Evolutionary conservation across 371 early-diverging fungal genomes (phyloP).

Genomic region (Entomophthora muscae): DNA sequence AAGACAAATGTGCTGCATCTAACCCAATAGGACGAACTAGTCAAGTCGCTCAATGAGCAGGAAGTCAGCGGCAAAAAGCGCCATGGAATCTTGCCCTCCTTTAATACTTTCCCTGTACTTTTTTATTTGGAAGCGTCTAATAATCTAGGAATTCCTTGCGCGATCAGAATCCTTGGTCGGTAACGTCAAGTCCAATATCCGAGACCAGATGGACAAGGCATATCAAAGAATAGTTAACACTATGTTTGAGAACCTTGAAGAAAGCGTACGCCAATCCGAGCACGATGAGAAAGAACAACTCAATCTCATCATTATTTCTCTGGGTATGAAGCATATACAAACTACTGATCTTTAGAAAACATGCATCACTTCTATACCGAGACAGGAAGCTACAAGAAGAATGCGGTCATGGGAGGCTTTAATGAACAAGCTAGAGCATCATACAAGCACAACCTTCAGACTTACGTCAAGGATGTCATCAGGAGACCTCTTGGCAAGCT

Average conservation of each 20-base stretch:
- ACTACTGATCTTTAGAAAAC: conserved; percentile 39
- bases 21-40: conserved; percentile 52
- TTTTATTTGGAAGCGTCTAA: neutral
- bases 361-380: conserved; percentile 79
- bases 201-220: conserved; percentile 50
- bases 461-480: conserved; percentile 72
- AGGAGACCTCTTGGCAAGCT: conserved; percentile 73
- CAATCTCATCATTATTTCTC: conserved; percentile 65
- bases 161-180: conserved; percentile 41
- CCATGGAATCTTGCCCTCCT: conserved; percentile 67
- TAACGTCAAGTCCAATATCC: conserved; percentile 37
- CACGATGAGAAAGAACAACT: conserved; percentile 83
- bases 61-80: conserved; percentile 75
- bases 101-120: conserved; percentile 69
- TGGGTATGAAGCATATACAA: conserved; percentile 31
- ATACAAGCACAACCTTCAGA: conserved; percentile 61
- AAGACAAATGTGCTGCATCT: conserved; percentile 9
- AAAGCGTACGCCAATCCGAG: conserved; percentile 57
- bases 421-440: conserved; percentile 67
- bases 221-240: conserved; percentile 65
- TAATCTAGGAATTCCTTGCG: conserved; percentile 42
- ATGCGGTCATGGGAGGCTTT: conserved; percentile 45
- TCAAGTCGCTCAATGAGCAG: conserved; percentile 77
- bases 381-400: conserved; percentile 40
- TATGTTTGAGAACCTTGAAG: conserved; percentile 82